These are phyloP conservation scores for Aspergillus baeticus DNA, from an alignment of 495 filamentous ascomycete genomes.

Conservation along the genomic window DNA sequence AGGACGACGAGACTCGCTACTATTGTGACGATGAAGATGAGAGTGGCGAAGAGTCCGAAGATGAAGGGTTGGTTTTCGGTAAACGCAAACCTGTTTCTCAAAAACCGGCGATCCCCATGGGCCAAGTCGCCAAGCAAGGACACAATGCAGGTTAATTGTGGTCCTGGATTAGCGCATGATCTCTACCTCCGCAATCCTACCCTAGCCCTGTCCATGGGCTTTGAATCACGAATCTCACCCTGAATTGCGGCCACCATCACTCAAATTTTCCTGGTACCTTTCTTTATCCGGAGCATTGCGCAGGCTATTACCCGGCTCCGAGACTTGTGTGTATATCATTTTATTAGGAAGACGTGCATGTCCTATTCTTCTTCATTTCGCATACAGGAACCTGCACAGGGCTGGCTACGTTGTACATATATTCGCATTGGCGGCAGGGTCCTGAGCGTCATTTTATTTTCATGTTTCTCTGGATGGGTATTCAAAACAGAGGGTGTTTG, in stretches of 20 bases:
- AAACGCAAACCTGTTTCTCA: conserved; percentile 36
- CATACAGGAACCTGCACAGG: conserved; percentile 20
- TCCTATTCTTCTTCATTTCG: conserved; percentile 18
- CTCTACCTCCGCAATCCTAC: neutral
- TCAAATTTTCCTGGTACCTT: neutral
- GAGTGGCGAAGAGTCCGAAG: conserved; percentile 46
- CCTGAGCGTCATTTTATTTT: conserved; percentile 11
- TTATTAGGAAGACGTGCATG: conserved; percentile 14
- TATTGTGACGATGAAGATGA: conserved; percentile 49
- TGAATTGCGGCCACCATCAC: neutral
- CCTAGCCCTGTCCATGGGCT: no score
- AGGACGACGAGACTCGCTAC: conserved; percentile 44
- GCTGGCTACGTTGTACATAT: conserved; percentile 28
- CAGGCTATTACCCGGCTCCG: conserved; percentile 16
- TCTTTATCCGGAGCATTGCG: conserved; percentile 13
- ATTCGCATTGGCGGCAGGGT: conserved; percentile 28
- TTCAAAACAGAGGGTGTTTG: conserved; percentile 10
- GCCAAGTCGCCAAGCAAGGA: conserved; percentile 14
- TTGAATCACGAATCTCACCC: neutral
- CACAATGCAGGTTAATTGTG: conserved; percentile 7
- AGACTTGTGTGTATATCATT: conserved; percentile 28
- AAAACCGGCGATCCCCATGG: conserved; percentile 19
- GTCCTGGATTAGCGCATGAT: neutral
- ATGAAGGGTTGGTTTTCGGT: conserved; percentile 47
- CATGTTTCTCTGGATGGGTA: conserved; percentile 3